Conservation (phyloP, 2,329 filamentous ascomycete genomes). For the Xylaria arbuscula region DNA sequence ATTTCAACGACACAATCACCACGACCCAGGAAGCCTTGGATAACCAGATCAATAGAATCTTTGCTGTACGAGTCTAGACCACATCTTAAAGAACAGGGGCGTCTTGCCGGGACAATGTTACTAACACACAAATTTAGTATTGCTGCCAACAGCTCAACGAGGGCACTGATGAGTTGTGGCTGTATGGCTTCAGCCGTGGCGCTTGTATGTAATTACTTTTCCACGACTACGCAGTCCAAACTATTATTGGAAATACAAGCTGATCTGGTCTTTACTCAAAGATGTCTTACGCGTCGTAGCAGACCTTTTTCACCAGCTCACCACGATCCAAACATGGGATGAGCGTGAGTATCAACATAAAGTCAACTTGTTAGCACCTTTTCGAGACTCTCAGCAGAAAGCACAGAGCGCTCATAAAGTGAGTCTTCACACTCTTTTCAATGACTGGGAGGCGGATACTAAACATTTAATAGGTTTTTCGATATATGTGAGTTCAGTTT, state of each 20-base stretch:
- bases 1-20: constrained; percentile 39
- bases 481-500: constrained; percentile 34
- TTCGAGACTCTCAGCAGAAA: constrained; percentile 33
- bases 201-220: constrained; percentile 46
- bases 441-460: not conserved
- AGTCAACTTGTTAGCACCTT: constrained; percentile 33
- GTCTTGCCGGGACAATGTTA: not conserved
- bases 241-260: constrained; percentile 9
- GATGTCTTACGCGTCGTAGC: constrained; percentile 53
- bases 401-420: constrained; percentile 35
- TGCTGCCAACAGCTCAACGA: constrained; percentile 39
- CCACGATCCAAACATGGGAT: constrained; percentile 34
- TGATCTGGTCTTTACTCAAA: constrained; percentile 18
- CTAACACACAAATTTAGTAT: constrained; percentile 33
- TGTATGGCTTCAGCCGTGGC: constrained; percentile 56
- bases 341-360: constrained; percentile 34
- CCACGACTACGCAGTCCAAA: not conserved
- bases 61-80: constrained; percentile 36
- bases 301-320: constrained; percentile 51
- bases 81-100: not conserved
- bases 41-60: constrained; percentile 41
- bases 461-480: constrained; percentile 32
- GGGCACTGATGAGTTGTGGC: constrained; percentile 52
- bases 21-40: constrained; percentile 36
- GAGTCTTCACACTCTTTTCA: not conserved